Conservation (phyloP, 2,329 filamentous ascomycete species). For the Ophiostoma perfectum region DNA sequence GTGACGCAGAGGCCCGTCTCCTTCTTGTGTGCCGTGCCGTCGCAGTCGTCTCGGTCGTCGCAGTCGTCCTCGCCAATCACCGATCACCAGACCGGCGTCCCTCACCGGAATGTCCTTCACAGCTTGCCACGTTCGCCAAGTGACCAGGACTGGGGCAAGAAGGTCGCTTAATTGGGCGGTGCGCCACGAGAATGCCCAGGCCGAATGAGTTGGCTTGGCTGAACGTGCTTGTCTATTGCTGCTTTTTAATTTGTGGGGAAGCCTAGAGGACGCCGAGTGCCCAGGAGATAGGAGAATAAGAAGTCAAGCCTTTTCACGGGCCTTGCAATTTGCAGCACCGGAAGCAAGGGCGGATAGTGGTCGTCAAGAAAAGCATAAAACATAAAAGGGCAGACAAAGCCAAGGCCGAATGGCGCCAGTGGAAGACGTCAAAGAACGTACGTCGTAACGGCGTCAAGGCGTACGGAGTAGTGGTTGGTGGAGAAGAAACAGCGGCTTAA, state of each 20-base stretch:
- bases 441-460: not conserved
- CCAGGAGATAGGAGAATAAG: not conserved
- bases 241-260: not conserved
- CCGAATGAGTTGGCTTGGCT: not conserved
- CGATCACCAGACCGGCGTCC: conserved; percentile 2
- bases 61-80: not conserved
- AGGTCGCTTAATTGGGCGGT: not conserved
- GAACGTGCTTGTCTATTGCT: not conserved
- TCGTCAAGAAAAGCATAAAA: not conserved
- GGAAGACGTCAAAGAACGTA: not conserved
- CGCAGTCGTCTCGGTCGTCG: not conserved
- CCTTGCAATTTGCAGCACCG: too few species aligned
- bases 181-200: conserved; percentile 5
- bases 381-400: not conserved
- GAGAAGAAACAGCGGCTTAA: not conserved
- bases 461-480: not conserved
- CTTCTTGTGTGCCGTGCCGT: not conserved
- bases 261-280: not conserved
- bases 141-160: conserved; percentile 1
- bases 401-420: not conserved
- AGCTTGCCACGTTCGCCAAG: conserved; percentile 10
- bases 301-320: too few species aligned
- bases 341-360: not conserved
- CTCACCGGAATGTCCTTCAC: not conserved
- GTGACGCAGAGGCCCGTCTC: not conserved